Conservation (phyloP, 768 basidiomycete genomes). For the Psilocybe tampanensis region DNA sequence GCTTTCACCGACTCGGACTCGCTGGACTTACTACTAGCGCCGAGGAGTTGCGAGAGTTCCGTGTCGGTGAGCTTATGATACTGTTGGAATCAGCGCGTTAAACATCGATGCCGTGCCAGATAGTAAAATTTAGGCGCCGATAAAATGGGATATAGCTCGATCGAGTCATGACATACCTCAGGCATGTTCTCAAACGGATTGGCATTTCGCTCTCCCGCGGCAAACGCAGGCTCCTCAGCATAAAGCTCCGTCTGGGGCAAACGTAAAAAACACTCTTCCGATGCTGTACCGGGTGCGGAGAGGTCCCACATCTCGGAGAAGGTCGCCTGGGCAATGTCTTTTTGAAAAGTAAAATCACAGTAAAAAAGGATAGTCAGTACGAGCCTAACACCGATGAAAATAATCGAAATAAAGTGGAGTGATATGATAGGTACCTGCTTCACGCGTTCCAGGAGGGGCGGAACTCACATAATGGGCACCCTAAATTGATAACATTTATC, state of each 20-base stretch:
- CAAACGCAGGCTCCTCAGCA: no score
- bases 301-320: conserved; percentile 73
- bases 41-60: conserved; percentile 44
- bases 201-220: no score
- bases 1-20: no score
- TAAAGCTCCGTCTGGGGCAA: conserved; percentile 63
- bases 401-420: background rate
- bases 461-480: conserved; percentile 79
- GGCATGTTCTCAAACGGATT: conserved; percentile 54
- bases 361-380: no score
- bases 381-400: no score
- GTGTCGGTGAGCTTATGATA: conserved; percentile 36
- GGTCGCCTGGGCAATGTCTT: conserved; percentile 70
- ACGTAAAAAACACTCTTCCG: conserved; percentile 67
- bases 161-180: conserved; percentile 34
- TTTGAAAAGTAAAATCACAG: conserved; percentile 17
- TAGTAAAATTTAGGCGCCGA: no score
- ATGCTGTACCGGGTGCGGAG: conserved; percentile 54
- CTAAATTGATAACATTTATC: conserved; percentile 34
- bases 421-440: conserved; percentile 43
- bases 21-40: no score
- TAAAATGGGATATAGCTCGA: conserved; percentile 17
- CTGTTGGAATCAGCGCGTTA: conserved; percentile 18
- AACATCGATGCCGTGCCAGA: no score
- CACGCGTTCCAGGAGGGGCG: conserved; percentile 41